Evolutionary conservation across 495 filamentous ascomycete species (phyloP).

Genomic region (Xylaria intraflava): DNA sequence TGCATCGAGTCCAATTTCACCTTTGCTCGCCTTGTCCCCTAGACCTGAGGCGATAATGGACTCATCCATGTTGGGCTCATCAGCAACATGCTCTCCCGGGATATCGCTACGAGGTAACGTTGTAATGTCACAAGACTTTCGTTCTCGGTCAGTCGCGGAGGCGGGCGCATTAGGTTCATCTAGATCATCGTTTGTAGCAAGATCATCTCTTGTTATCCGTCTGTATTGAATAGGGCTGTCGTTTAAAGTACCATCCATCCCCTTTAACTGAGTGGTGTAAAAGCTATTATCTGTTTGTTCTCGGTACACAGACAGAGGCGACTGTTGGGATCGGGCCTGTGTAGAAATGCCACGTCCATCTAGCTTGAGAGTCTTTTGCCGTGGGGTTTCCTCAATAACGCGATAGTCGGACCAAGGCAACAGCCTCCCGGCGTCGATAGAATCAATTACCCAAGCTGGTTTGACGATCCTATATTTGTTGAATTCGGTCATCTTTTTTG

Average conservation of each 20-base stretch:
- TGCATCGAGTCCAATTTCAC: slow-evolving; percentile 2
- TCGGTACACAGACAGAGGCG: slow-evolving; percentile 51
- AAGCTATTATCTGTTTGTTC: slow-evolving; percentile 72
- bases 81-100: not conserved
- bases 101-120: not conserved
- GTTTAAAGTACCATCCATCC: slow-evolving; percentile 19
- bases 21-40: slow-evolving; percentile 21
- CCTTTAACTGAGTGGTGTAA: slow-evolving; percentile 66
- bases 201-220: not conserved
- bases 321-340: slow-evolving; percentile 47
- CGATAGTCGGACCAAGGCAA: slow-evolving; percentile 80
- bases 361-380: slow-evolving; percentile 66
- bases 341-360: slow-evolving; percentile 62
- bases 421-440: slow-evolving; percentile 68
- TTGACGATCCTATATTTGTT: slow-evolving; percentile 82
- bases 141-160: not conserved
- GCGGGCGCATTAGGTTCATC: not conserved
- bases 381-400: slow-evolving; percentile 71
- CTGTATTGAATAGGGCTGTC: slow-evolving; percentile 8
- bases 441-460: slow-evolving; percentile 93
- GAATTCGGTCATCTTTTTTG: slow-evolving; percentile 87
- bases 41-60: not conserved
- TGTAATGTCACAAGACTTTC: not conserved
- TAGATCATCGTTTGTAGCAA: not conserved
- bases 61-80: not conserved